Base-by-base conservation (phyloP, 495 filamentous ascomycete species). In the Cercophora sp. region DNA sequence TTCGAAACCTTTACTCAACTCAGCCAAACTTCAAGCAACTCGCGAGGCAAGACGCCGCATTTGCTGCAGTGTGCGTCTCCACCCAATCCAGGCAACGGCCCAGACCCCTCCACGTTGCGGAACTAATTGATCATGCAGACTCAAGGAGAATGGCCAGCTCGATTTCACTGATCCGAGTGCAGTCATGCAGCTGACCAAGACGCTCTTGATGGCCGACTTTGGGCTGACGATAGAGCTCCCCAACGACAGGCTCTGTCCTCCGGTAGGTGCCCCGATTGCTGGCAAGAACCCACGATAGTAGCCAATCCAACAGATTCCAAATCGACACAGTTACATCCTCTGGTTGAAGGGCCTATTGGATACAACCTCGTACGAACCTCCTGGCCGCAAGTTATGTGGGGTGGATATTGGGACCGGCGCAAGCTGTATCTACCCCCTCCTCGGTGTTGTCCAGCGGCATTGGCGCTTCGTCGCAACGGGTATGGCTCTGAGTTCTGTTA, bases 401-500 rank as follows among this genome's bases (percentile, higher is more conserved):
- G 75, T 96, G 8, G 93, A 98, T 60, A 85, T 98, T 57, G 93
- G 93, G 44, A 94, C 88, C 3, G 93, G 93, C 26, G 88, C 93
- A 13, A 92, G 87, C 55, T 83, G 82, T 60, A 96, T 98, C 51
- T 97, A 97, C 66, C 86, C 93, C 3, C 76, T 98, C 1, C 77
- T 98, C 5, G 87, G 82, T n/a, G 89, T 86, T 52, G 59, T 70
- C 3, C 77, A 83, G 43, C 77, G 89, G 3, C 75, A 79, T 60
- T 96, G 90, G 89, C 75, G 62, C 20, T 91, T 93, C 54, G 48
- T 85, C 9, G 88, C 80, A 3, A 91, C 86, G 44, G 84, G 84
- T 85, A 59, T 41, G 57, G 5, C 31, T 47, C 43, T 4, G 19
- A 32, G 60, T 66, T 41, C 8, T 8, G 57, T 51, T n/a, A 11